Conservation (phyloP, 371 early-diverging fungal genomes). For the Mucor indicus region DNA sequence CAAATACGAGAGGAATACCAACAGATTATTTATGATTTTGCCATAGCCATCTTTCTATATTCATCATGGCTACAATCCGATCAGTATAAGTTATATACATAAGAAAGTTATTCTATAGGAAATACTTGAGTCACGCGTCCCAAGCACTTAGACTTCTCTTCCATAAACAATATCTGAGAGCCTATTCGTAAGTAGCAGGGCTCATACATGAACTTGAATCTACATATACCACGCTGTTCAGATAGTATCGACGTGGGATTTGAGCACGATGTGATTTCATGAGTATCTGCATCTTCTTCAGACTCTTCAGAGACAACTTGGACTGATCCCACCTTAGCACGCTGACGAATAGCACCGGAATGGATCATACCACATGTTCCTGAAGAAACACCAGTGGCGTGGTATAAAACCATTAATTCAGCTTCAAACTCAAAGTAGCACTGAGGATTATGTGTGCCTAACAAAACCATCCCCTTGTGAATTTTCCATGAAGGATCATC, state of each 20-base stretch:
- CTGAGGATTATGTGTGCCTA: constrained; percentile 45
- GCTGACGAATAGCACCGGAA: constrained; percentile 85
- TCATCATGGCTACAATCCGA: no score
- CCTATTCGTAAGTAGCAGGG: constrained; percentile 80
- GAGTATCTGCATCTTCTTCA: neutral
- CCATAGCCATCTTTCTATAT: no score
- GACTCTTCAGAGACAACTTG: constrained; percentile 6
- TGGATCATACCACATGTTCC: constrained; percentile 92
- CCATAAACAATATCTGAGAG: constrained; percentile 71
- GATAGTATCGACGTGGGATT: constrained; percentile 6
- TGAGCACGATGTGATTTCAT: no score
- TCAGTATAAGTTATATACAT: no score
- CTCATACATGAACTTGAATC: constrained; percentile 72
- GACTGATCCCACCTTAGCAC: constrained; percentile 62
- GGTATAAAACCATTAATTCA: constrained; percentile 81
- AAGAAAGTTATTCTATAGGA: no score
- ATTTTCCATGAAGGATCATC: constrained; percentile 49
- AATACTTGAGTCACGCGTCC: constrained; percentile 83
- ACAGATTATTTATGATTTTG: no score
- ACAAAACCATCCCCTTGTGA: constrained; percentile 85
- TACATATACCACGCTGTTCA: constrained; percentile 39
- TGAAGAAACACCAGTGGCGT: constrained; percentile 54
- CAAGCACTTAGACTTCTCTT: constrained; percentile 85
- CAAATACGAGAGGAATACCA: no score
- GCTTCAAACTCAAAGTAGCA: constrained; percentile 83